Percentiles rank a stretch among this genome's conserved stretches.
These are phyloP conservation scores for Dittrichia graveolens DNA, from an alignment of 129 eudicot genomes.

Conservation along the genomic window DNA sequence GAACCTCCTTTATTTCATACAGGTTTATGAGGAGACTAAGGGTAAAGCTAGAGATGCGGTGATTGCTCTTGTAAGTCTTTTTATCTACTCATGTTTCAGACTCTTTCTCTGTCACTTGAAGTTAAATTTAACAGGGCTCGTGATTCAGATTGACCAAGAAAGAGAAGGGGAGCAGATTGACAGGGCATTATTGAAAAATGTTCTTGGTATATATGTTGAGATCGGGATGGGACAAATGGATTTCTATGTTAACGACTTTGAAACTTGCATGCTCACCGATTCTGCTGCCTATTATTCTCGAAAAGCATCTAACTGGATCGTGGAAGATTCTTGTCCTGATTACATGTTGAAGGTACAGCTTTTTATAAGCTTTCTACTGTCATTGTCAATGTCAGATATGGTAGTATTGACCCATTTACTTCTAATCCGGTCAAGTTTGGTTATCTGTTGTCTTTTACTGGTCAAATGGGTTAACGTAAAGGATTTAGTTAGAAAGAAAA, in stretches of 20 bases:
- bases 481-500: not conserved
- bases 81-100: not conserved
- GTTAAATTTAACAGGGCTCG: conserved; percentile 12
- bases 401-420: not conserved
- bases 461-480: not conserved
- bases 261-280: conserved; percentile 59
- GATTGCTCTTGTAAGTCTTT: conserved; percentile 54
- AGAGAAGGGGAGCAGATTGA: conserved; percentile 88
- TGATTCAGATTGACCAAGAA: conserved; percentile 67
- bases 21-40: conserved; percentile 68
- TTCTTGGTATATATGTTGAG: conserved; percentile 64
- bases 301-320: conserved; percentile 82
- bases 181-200: conserved; percentile 64
- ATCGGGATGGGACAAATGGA: conserved; percentile 78
- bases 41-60: conserved; percentile 75
- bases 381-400: conserved; percentile 16
- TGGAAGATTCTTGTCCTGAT: conserved; percentile 88
- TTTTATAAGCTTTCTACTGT: not conserved
- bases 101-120: not conserved
- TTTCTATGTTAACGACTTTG: conserved; percentile 64
- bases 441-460: not conserved
- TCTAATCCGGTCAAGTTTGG: not conserved
- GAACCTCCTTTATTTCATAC: conserved; percentile 11
- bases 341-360: conserved; percentile 72
- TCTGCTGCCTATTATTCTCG: conserved; percentile 81